A percentile compares a stretch with the other conserved stretches of the same genome.
Evolutionary conservation across 225 moss, liverwort and hornwort species (phyloP).

Genomic region (Polytrichum formosum): DNA sequence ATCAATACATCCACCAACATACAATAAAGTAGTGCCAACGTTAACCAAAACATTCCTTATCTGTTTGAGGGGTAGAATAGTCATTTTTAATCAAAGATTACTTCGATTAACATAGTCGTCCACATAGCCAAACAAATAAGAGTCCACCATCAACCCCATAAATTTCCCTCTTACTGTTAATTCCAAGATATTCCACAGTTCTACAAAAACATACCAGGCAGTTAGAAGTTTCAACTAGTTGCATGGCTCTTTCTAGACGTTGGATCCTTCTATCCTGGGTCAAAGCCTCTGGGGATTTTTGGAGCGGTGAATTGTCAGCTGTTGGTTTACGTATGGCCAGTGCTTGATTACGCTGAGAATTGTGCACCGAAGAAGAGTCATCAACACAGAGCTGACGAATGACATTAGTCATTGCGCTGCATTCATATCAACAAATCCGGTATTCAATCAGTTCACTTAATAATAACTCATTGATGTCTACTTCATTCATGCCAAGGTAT

Average conservation of each 20-base stretch:
- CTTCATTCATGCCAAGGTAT: too few species aligned
- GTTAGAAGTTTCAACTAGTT: conserved; percentile 52
- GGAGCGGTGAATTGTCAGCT: conserved; percentile 23
- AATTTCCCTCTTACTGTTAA: too few species aligned
- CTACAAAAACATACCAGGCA: conserved; percentile 27
- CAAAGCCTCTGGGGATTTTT: conserved; percentile 14
- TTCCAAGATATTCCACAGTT: too few species aligned
- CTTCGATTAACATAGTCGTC: too few species aligned
- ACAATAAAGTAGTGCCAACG: too few species aligned
- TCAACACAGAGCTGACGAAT: conserved; percentile 54
- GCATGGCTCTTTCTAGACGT: conserved; percentile 59
- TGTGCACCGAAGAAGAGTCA: conserved; percentile 26
- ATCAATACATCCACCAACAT: too few species aligned
- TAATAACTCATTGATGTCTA: too few species aligned
- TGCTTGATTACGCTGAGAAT: conserved; percentile 10
- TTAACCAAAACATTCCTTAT: too few species aligned
- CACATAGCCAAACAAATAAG: too few species aligned
- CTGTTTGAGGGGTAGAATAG: too few species aligned
- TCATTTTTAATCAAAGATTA: neutral
- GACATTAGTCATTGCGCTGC: conserved; percentile 50
- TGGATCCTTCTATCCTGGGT: conserved; percentile 40
- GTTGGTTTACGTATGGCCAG: conserved; percentile 51
- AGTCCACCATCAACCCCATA: too few species aligned
- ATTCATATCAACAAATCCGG: neutral
- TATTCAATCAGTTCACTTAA: neutral